Conservation (phyloP, 352 stramenopile species). For the Pythium coloratum region DNA sequence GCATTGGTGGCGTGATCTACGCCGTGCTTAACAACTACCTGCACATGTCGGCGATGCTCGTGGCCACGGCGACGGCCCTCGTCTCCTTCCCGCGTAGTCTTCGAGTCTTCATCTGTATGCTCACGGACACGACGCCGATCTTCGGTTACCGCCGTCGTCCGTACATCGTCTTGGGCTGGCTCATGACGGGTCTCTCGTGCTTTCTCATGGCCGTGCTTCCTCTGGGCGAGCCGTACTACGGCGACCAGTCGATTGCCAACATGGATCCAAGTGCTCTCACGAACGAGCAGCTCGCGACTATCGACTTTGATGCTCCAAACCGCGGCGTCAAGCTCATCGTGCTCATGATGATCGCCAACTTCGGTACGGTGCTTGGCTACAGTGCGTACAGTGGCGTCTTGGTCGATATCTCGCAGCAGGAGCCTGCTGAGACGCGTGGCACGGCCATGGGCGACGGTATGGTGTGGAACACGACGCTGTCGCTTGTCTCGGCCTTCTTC, state of each 20-base stretch:
- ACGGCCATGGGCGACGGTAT: constrained; percentile 30
- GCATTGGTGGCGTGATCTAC: constrained; percentile 32
- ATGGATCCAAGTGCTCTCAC: constrained; percentile 32
- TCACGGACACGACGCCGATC: constrained; percentile 47
- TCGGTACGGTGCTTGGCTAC: constrained; percentile 48
- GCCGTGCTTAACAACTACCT: constrained; percentile 42
- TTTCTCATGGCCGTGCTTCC: constrained; percentile 41
- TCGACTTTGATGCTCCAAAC: constrained; percentile 44
- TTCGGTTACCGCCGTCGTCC: constrained; percentile 41
- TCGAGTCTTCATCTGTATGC: constrained; percentile 42
- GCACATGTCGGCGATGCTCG: constrained; percentile 33
- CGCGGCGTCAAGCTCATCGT: constrained; percentile 49
- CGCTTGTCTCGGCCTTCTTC: constrained; percentile 45
- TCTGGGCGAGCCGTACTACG: constrained; percentile 55
- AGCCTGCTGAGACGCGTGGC: constrained; percentile 42
- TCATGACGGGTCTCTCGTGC: constrained; percentile 30
- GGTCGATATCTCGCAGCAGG: constrained; percentile 57
- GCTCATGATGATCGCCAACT: constrained; percentile 55
- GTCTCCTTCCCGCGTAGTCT: constrained; percentile 33
- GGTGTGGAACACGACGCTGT: constrained; percentile 5
- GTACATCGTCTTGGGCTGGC: constrained; percentile 48
- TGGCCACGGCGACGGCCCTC: constrained; percentile 31
- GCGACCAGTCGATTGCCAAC: constrained; percentile 37
- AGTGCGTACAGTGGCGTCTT: constrained; percentile 46
- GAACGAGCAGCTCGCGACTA: constrained; percentile 33